These are phyloP conservation scores for Citrus mangshanensis DNA, from an alignment of 345 rosid species.

Conservation along the genomic window DNA sequence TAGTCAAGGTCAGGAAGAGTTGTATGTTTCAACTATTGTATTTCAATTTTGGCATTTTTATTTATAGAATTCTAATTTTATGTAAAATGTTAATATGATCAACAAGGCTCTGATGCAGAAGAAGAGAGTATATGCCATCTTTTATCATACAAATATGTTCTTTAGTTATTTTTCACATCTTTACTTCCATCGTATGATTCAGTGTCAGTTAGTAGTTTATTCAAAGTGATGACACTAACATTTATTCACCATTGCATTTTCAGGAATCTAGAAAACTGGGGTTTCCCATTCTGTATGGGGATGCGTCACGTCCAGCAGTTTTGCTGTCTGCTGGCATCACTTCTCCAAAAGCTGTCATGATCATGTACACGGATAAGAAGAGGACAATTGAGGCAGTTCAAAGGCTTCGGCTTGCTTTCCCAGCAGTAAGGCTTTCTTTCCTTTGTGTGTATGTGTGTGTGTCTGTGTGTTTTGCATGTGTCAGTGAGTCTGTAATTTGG, in stretches of 20 bases:
- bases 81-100: background rate
- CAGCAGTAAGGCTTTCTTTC: conserved; percentile 45
- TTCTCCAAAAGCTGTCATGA: conserved; percentile 89
- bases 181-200: background rate
- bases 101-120: background rate
- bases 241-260: conserved; percentile 5
- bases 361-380: conserved; percentile 82
- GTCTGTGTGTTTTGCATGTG: background rate
- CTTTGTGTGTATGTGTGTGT: background rate
- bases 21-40: background rate
- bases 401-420: conserved; percentile 89
- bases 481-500: background rate
- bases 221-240: background rate
- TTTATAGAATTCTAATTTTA: background rate
- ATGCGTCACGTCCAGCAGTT: conserved; percentile 84
- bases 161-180: background rate
- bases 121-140: background rate
- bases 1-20: conserved; percentile 64
- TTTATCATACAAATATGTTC: background rate
- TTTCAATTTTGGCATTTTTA: background rate
- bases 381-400: conserved; percentile 80
- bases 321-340: conserved; percentile 84
- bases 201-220: background rate
- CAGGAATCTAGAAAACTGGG: conserved; percentile 84
- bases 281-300: conserved; percentile 85